These are phyloP conservation scores for Globisporangium echinulatum DNA, from an alignment of 352 stramenopile species.

Conservation along the genomic window DNA sequence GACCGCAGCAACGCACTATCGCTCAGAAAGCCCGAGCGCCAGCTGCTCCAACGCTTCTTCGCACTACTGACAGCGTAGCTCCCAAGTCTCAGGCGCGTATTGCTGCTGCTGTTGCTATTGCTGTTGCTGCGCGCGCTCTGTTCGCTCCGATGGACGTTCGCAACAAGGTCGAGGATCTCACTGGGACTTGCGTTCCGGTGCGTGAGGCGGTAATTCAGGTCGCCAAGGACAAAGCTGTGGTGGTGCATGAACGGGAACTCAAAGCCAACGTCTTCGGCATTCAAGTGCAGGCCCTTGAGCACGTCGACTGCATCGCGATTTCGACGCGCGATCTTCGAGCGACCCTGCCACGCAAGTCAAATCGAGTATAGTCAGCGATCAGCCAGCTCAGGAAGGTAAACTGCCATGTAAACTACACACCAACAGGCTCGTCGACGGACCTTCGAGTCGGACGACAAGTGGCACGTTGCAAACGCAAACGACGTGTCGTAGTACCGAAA, in stretches of 20 bases:
- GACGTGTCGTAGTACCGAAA: constrained; percentile 86
- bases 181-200: constrained; percentile 39
- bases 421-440: constrained; percentile 2
- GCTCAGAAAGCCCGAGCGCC: constrained; percentile 15
- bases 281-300: constrained; percentile 73
- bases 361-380: neutral
- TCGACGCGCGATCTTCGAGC: constrained; percentile 65
- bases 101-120: constrained; percentile 1
- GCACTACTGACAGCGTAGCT: neutral
- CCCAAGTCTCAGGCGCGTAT: neutral
- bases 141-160: constrained; percentile 33
- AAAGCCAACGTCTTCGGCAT: constrained; percentile 74
- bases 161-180: constrained; percentile 61
- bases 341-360: constrained; percentile 22
- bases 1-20: constrained; percentile 9
- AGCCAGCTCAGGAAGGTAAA: neutral
- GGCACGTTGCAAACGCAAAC: constrained; percentile 83
- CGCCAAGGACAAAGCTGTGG: constrained; percentile 85
- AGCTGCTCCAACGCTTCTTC: constrained; percentile 20
- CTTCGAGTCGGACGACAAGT: constrained; percentile 86
- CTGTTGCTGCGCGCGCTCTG: neutral
- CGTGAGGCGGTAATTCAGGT: constrained; percentile 88
- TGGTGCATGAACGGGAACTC: constrained; percentile 84
- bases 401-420: too few species aligned
- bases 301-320: constrained; percentile 73